These are phyloP conservation scores for Megacollybia marginata DNA, from an alignment of 768 basidiomycete species.

Conservation along the genomic window DNA sequence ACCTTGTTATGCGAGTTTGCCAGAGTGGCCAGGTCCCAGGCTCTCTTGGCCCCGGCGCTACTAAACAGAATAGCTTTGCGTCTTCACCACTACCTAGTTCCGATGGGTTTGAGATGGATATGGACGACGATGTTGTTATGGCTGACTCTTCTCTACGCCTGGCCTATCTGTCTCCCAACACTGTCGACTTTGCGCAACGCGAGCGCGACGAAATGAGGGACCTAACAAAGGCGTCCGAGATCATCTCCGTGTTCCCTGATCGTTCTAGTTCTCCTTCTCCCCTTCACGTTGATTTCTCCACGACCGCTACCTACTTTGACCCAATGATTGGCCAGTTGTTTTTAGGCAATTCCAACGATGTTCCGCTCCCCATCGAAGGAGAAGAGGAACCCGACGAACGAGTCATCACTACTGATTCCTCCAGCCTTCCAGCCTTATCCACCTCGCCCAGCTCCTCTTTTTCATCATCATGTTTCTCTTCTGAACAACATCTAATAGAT, in stretches of 20 bases:
- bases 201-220: slow-evolving; percentile 90
- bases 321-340: slow-evolving; percentile 61
- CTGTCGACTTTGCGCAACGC: slow-evolving; percentile 73
- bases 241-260: slow-evolving; percentile 35
- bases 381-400: slow-evolving; percentile 2
- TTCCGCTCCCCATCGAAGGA: slow-evolving; percentile 36
- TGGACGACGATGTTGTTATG: slow-evolving; percentile 12
- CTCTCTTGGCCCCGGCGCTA: slow-evolving; percentile 4
- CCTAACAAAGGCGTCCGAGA: slow-evolving; percentile 76
- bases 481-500: background rate
- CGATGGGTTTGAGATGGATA: slow-evolving; percentile 9
- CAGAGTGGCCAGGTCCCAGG: slow-evolving; percentile 19
- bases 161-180: slow-evolving; percentile 33
- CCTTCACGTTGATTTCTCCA: slow-evolving; percentile 16
- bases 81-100: background rate
- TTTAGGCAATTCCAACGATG: slow-evolving; percentile 79
- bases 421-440: background rate
- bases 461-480: background rate
- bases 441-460: background rate
- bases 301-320: slow-evolving; percentile 40
- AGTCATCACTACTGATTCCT: background rate
- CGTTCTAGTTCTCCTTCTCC: background rate
- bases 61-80: slow-evolving; percentile 1
- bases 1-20: slow-evolving; percentile 47
- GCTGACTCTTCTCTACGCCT: slow-evolving; percentile 3